These are phyloP conservation scores for Pseudocercospora musae DNA, from an alignment of 2,329 filamentous ascomycete species.

Conservation along the genomic window DNA sequence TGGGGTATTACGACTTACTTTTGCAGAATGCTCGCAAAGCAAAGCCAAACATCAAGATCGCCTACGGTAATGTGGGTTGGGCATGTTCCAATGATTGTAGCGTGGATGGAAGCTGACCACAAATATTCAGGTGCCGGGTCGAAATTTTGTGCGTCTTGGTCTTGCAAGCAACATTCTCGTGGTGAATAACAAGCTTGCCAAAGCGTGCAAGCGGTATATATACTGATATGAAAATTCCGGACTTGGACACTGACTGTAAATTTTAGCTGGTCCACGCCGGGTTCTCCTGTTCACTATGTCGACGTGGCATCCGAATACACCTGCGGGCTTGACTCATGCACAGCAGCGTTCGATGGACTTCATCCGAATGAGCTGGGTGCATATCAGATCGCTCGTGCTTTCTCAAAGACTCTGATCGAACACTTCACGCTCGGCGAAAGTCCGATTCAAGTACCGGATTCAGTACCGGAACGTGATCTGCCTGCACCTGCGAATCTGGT, in stretches of 20 bases:
- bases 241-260: not conserved
- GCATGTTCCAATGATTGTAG: slow-evolving; percentile 9
- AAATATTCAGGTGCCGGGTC: slow-evolving; percentile 8
- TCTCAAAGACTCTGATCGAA: slow-evolving; percentile 27
- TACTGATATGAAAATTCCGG: not conserved
- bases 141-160: not conserved
- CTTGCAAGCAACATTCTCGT: not conserved
- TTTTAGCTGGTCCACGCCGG: slow-evolving; percentile 24
- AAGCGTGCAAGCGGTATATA: not conserved
- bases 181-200: not conserved
- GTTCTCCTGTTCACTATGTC: slow-evolving; percentile 36
- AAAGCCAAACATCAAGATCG: slow-evolving; percentile 24
- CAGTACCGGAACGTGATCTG: slow-evolving; percentile 4
- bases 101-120: slow-evolving; percentile 14
- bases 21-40: slow-evolving; percentile 33
- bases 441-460: slow-evolving; percentile 2
- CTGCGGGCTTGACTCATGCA: slow-evolving; percentile 33
- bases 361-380: slow-evolving; percentile 45
- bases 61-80: slow-evolving; percentile 21
- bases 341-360: slow-evolving; percentile 41
- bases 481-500: slow-evolving; percentile 1
- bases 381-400: slow-evolving; percentile 43
- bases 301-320: slow-evolving; percentile 29
- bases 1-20: slow-evolving; percentile 30
- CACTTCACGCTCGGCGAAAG: slow-evolving; percentile 6